Evolutionary conservation across 2,329 filamentous ascomycete species (phyloP).

Genomic region (Calonectria hawksworthii): DNA sequence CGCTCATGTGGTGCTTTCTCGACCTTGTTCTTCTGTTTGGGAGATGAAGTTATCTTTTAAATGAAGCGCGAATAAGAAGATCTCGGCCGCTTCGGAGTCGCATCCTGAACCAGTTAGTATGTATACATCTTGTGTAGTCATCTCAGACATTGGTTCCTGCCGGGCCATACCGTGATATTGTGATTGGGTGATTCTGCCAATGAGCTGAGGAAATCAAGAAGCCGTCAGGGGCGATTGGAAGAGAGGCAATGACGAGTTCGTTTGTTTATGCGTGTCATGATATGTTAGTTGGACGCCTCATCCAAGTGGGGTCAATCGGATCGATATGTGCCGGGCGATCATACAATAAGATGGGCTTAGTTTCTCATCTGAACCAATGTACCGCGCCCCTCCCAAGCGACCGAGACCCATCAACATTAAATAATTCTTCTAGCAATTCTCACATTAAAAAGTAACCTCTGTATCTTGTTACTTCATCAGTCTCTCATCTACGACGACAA

Average conservation of each 20-base stretch:
- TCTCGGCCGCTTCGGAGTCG: background rate
- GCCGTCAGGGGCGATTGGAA: background rate
- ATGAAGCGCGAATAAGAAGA: background rate
- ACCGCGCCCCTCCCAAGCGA: background rate
- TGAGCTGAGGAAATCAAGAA: background rate
- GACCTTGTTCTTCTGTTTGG: background rate
- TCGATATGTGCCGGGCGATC: constrained; percentile 10
- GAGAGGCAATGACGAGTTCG: background rate
- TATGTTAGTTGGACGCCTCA: background rate
- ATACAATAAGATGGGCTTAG: background rate
- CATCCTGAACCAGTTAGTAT: background rate
- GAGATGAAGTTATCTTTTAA: background rate
- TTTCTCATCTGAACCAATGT: background rate
- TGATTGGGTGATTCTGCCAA: too few relatives aligned
- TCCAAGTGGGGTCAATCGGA: constrained; percentile 17
- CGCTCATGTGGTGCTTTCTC: constrained; percentile 32
- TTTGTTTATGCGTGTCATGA: background rate
- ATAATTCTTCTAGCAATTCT: background rate
- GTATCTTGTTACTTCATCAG: too few relatives aligned
- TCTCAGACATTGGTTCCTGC: background rate
- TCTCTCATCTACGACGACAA: background rate
- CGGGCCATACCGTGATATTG: background rate
- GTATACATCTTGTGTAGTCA: background rate
- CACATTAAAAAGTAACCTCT: background rate
- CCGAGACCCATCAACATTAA: background rate